Evolutionary conservation across 805 yeast species (phyloP), one percentile per base, ranked within the genome.

Genomic region (Saccharomycopsis schoenii): DNA sequence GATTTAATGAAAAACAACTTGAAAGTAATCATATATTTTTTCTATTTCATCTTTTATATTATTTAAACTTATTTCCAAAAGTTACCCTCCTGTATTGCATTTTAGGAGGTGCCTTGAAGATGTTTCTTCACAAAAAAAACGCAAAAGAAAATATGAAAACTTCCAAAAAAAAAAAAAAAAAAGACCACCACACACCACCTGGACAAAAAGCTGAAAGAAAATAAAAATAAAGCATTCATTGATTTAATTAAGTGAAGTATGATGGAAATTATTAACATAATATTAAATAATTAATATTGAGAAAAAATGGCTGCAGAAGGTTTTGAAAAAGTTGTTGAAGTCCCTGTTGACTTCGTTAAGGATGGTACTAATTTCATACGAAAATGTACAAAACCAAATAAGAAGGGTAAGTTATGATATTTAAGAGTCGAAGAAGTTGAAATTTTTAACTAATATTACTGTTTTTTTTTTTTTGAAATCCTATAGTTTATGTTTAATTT

Each of bases 341-440:
- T 89, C 64, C 97, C 98, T 69, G 81, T 85, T 66, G 97, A 90
- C 72, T 90, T 93, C 78, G 77, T 91, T 76, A 89, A 84, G 76
- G 97, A 94, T 70, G 97, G 98, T 65, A 76, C 86, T 62, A 89
- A 90, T 63, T 94, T 94, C 74, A 80, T 94, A 69, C 82, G 83
- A 72, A 89, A 89, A 75, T 93, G 98, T 79, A 86, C 94, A 71
- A 93, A 94, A 77, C 99, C 99, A 68, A 85, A 85, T 73, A 77
- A 81, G 72, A 89, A 87, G 73, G 88, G 88, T 83, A 72, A 63
- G 85, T 76, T 10, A 25, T 21, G 11, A 36, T 24, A 2, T 47
- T 24, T 12, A 42, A 17, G 10, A 21, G 2, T 39, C 24, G 19
- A 8, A 1, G 2, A 21, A 25, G 51, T 56, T 40, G 24, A 43